Conservation (phyloP, 495 filamentous ascomycete genomes). For the Sordaria brevicollis region DNA sequence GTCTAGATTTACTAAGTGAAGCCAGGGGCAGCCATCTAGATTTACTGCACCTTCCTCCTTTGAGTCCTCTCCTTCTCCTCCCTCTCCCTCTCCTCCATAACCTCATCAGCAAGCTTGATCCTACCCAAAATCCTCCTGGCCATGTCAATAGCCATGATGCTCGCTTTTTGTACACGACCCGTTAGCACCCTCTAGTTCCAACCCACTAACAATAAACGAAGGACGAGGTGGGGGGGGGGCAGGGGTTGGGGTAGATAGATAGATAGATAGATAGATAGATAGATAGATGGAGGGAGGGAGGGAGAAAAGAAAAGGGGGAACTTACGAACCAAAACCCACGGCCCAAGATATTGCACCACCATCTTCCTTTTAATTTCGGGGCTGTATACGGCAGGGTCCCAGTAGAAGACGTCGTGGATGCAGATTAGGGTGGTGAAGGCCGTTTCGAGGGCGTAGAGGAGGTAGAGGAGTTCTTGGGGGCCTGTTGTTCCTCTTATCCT, state of each 20-base stretch:
- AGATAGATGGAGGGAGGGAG: too few relatives aligned
- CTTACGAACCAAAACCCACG: constrained; percentile 66
- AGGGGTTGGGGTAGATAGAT: too few relatives aligned
- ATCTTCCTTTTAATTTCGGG: constrained; percentile 42
- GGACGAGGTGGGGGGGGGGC: too few relatives aligned
- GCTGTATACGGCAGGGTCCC: constrained; percentile 37
- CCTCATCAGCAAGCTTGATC: constrained; percentile 23
- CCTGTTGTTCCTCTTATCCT: too few relatives aligned
- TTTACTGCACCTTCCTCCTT: constrained; percentile 27
- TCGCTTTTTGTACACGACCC: constrained; percentile 15
- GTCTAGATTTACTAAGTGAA: background rate
- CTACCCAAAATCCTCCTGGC: constrained; percentile 25
- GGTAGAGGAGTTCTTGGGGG: constrained; percentile 50
- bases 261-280: too few relatives aligned
- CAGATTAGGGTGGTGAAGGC: constrained; percentile 65
- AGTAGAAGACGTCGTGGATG: constrained; percentile 41
- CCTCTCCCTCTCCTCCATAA: constrained; percentile 21
- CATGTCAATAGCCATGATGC: constrained; percentile 32
- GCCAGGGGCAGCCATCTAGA: background rate
- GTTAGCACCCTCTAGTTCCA: too few relatives aligned
- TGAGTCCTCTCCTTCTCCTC: constrained; percentile 21
- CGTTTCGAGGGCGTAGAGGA: constrained; percentile 61
- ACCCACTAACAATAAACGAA: too few relatives aligned
- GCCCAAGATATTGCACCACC: constrained; percentile 48
- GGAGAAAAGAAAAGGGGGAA: constrained; percentile 10